These are phyloP conservation scores for Xerocomus amazonicus DNA, from an alignment of 1,284 basidiomycete genomes.

Conservation along the genomic window DNA sequence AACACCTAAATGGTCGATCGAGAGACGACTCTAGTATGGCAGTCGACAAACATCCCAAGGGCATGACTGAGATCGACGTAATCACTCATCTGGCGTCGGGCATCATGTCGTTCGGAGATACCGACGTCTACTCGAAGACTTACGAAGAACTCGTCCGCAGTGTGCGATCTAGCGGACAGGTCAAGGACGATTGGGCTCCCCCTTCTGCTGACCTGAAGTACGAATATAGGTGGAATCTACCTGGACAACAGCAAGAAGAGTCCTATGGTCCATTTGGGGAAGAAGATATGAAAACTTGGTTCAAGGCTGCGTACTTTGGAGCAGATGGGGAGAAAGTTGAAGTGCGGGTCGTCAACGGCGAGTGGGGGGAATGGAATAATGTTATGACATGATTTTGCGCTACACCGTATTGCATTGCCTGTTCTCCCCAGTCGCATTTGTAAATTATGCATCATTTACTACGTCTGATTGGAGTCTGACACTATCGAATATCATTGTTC, in stretches of 20 bases:
- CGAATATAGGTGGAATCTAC: constrained; percentile 74
- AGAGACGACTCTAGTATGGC: constrained; percentile 42
- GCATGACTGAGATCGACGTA: constrained; percentile 61
- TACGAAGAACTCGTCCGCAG: constrained; percentile 79
- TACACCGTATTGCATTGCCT: too few relatives aligned
- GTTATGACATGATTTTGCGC: constrained; percentile 41
- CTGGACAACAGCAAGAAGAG: constrained; percentile 47
- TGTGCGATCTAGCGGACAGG: constrained; percentile 66
- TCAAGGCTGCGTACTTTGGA: constrained; percentile 74
- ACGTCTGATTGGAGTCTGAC: background rate
- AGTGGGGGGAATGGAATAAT: constrained; percentile 74
- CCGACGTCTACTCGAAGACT: constrained; percentile 78
- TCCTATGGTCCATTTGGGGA: constrained; percentile 75
- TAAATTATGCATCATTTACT: constrained; percentile 11
- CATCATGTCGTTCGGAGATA: constrained; percentile 78
- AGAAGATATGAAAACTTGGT: constrained; percentile 74
- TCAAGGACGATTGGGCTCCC: constrained; percentile 68
- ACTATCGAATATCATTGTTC: background rate
- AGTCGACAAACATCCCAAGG: constrained; percentile 42
- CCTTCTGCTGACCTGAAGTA: constrained; percentile 72
- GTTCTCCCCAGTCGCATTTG: constrained; percentile 7
- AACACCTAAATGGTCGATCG: constrained; percentile 32
- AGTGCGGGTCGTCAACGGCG: constrained; percentile 55
- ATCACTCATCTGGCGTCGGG: constrained; percentile 81
- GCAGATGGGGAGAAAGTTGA: constrained; percentile 67